Conservation (phyloP, 129 eudicot species). For the Flaveria linearis region DNA sequence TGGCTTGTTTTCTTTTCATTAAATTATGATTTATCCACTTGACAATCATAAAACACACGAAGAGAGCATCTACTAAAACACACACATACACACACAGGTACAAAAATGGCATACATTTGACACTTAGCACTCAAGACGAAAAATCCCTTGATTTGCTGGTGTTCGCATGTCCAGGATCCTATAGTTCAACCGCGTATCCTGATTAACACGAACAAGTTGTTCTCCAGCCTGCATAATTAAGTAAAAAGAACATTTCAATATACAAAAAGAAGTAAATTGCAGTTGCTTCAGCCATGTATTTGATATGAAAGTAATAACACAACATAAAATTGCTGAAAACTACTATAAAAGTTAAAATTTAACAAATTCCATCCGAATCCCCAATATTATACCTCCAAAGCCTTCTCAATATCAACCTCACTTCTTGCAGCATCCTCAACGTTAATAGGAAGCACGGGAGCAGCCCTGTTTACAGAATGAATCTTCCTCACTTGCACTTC, state of each 20-base stretch:
- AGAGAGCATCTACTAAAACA: background rate
- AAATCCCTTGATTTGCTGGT: slow-evolving; percentile 90
- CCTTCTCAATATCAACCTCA: slow-evolving; percentile 69
- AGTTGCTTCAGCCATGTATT: background rate
- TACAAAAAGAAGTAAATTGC: too few species aligned
- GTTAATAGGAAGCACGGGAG: slow-evolving; percentile 65
- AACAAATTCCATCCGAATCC: background rate
- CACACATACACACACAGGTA: background rate
- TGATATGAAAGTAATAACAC: background rate
- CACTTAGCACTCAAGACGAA: slow-evolving; percentile 63
- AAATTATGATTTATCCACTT: background rate
- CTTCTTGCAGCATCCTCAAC: slow-evolving; percentile 95
- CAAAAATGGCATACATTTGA: slow-evolving; percentile 45
- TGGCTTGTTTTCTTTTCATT: background rate
- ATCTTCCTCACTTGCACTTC: too few species aligned
- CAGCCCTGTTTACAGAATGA: slow-evolving; percentile 64
- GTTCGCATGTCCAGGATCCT: slow-evolving; percentile 83
- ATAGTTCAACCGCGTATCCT: slow-evolving; percentile 49
- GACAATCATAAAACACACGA: background rate
- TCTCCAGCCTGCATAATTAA: slow-evolving; percentile 15
- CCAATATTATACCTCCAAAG: slow-evolving; percentile 49
- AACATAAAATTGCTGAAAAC: slow-evolving; percentile 1
- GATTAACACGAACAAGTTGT: slow-evolving; percentile 20
- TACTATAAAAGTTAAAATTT: background rate
- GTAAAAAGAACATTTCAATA: background rate